A percentile compares a stretch with the other conserved stretches of the same genome.
phyloP scores from a whole-genome alignment of 192 early-diverging fungal species.

The Nowakowskiella sp. region DNA sequence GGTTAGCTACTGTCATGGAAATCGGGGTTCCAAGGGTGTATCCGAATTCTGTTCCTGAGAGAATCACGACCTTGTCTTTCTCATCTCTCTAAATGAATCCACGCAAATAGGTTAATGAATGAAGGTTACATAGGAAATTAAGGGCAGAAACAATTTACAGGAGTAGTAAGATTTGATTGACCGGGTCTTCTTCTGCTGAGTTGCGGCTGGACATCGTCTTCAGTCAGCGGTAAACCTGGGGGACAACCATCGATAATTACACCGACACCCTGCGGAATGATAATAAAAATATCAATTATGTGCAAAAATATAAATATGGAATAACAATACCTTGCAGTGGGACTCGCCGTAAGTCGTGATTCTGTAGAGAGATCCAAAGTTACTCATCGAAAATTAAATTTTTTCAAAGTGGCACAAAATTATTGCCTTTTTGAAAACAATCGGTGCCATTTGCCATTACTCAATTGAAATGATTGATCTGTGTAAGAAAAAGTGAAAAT shows the following conservation, averaged over 20 bases:
- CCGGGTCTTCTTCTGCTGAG: conserved; percentile 88
- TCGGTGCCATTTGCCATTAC: too few species aligned
- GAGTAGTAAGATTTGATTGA: conserved; percentile 92
- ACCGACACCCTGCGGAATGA: too few species aligned
- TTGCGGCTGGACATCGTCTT: conserved; percentile 88
- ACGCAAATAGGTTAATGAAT: too few species aligned
- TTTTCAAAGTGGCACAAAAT: too few species aligned
- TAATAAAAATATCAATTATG: too few species aligned
- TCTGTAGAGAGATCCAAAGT: conserved; percentile 76
- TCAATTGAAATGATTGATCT: too few species aligned
- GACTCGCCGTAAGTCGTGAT: conserved; percentile 97
- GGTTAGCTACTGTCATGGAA: conserved; percentile 81
- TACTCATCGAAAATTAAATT: conserved; percentile 38
- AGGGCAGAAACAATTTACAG: conserved; percentile 56
- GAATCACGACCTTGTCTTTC: conserved; percentile 86
- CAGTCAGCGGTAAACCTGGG: conserved; percentile 83
- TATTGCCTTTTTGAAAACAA: too few species aligned
- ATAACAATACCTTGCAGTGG: conserved; percentile 98
- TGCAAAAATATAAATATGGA: too few species aligned
- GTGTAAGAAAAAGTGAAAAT: too few species aligned
- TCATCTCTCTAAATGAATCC: conserved; percentile 72
- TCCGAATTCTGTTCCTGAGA: conserved; percentile 89
- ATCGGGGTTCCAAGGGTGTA: conserved; percentile 92
- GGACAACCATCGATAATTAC: conserved; percentile 94
- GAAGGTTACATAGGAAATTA: not conserved